Evolutionary conservation across 306 rosid genomes (phyloP).

Genomic region (Medicago arabica): DNA sequence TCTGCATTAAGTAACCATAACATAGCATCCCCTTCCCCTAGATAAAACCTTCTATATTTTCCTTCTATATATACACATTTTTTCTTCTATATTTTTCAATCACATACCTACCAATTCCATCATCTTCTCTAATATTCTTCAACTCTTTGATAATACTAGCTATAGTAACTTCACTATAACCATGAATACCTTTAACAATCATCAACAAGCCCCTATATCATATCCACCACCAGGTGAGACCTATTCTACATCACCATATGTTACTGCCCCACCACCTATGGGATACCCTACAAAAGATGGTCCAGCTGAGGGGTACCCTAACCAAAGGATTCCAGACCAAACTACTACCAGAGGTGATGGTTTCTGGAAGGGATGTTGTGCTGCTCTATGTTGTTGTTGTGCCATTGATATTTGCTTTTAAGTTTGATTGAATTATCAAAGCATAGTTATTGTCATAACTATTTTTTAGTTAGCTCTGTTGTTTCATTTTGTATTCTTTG

Average conservation of each 20-base stretch:
- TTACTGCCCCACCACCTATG: slow-evolving; percentile 45
- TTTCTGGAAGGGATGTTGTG: slow-evolving; percentile 60
- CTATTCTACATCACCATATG: slow-evolving; percentile 27
- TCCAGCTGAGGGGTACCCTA: slow-evolving; percentile 35
- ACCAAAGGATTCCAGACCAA: slow-evolving; percentile 37
- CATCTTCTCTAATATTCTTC: background rate
- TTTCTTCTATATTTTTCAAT: background rate
- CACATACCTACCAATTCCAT: background rate
- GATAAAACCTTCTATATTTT: too few species aligned
- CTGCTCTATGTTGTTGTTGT: slow-evolving; percentile 58
- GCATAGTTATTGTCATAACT: background rate
- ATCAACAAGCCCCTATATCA: slow-evolving; percentile 43
- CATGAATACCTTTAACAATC: slow-evolving; percentile 38
- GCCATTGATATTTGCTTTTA: slow-evolving; percentile 46
- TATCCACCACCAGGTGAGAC: slow-evolving; percentile 11
- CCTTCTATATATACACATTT: background rate
- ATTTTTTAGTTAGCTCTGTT: too few species aligned
- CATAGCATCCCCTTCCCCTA: background rate
- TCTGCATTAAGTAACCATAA: background rate
- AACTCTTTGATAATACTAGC: background rate
- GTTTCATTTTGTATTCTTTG: slow-evolving; percentile 42
- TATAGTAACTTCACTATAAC: too few species aligned
- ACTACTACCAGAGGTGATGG: slow-evolving; percentile 53
- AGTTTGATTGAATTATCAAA: slow-evolving; percentile 35
- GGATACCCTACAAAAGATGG: slow-evolving; percentile 44